Conservation (phyloP, 805 yeast genomes). For the Ogataea zsoltii region DNA sequence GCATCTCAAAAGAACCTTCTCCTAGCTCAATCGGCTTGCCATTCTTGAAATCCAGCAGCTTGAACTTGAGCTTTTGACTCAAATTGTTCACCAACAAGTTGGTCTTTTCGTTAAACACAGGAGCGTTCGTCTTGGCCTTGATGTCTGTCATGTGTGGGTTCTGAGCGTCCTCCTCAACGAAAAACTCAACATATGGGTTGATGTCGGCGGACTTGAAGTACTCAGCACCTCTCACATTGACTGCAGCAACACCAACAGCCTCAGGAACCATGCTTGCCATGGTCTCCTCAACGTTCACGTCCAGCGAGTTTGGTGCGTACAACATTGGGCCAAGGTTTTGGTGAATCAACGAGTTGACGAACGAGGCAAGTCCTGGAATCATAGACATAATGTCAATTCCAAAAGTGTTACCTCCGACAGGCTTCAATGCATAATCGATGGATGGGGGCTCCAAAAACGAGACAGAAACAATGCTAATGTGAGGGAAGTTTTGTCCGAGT, state of each 20-base stretch:
- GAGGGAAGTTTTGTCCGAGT: constrained; percentile 71
- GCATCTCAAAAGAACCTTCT: constrained; percentile 53
- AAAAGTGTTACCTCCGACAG: constrained; percentile 86
- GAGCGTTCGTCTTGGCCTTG: constrained; percentile 55
- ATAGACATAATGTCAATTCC: constrained; percentile 84
- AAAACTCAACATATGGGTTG: constrained; percentile 47
- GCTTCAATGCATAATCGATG: constrained; percentile 78
- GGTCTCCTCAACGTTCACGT: constrained; percentile 71
- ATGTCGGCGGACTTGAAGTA: constrained; percentile 44
- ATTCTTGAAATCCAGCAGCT: constrained; percentile 55
- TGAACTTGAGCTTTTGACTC: constrained; percentile 56
- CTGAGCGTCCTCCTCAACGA: constrained; percentile 38
- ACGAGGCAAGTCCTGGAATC: constrained; percentile 74
- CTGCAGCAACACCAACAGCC: constrained; percentile 68
- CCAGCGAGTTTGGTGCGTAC: constrained; percentile 80
- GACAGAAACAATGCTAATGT: constrained; percentile 68
- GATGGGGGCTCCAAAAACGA: constrained; percentile 77
- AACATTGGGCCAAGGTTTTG: constrained; percentile 73
- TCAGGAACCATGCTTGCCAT: constrained; percentile 65
- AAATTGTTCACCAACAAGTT: constrained; percentile 57
- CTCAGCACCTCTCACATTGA: constrained; percentile 57
- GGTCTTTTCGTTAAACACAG: constrained; percentile 68
- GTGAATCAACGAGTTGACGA: constrained; percentile 70
- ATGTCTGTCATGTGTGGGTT: constrained; percentile 48
- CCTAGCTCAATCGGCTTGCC: constrained; percentile 56